Evolutionary conservation across 108 stramenopile genomes (phyloP).

Genomic region (Aurantiochytrium sp.): DNA sequence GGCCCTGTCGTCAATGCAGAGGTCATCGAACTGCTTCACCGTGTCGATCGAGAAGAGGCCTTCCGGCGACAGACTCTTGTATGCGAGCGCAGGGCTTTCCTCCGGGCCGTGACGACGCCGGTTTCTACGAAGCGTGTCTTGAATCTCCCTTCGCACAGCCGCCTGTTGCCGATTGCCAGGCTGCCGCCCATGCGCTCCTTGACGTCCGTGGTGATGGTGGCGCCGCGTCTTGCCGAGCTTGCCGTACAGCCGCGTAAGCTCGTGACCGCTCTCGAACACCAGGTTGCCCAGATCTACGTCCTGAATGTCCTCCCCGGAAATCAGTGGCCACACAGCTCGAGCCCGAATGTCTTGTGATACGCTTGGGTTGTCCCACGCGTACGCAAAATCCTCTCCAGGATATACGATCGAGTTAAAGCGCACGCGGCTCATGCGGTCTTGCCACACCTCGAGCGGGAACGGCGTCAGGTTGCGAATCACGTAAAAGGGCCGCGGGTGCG

Average conservation of each 20-base stretch:
- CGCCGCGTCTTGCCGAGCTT: too few relatives aligned
- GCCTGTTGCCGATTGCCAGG: background rate
- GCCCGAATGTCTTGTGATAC: background rate
- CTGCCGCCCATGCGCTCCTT: too few relatives aligned
- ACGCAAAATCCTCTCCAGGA: background rate
- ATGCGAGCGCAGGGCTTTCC: background rate
- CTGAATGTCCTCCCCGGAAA: background rate
- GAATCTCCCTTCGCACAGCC: background rate
- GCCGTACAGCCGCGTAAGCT: too few relatives aligned
- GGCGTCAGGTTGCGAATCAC: background rate
- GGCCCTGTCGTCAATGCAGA: background rate
- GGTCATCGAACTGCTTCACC: background rate
- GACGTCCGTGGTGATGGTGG: too few relatives aligned
- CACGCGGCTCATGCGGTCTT: background rate
- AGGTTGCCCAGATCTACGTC: background rate
- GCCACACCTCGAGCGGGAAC: slow-evolving; percentile 11
- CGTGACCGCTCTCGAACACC: background rate
- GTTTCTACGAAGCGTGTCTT: too few relatives aligned
- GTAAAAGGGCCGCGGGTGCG: background rate
- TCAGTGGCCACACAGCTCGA: background rate
- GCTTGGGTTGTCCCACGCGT: background rate
- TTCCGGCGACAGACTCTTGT: background rate
- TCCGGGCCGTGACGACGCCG: background rate
- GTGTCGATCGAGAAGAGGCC: background rate
- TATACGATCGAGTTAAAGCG: background rate